phyloP scores from a whole-genome alignment of 805 yeast genomes.

The Torulaspora quercuum region DNA sequence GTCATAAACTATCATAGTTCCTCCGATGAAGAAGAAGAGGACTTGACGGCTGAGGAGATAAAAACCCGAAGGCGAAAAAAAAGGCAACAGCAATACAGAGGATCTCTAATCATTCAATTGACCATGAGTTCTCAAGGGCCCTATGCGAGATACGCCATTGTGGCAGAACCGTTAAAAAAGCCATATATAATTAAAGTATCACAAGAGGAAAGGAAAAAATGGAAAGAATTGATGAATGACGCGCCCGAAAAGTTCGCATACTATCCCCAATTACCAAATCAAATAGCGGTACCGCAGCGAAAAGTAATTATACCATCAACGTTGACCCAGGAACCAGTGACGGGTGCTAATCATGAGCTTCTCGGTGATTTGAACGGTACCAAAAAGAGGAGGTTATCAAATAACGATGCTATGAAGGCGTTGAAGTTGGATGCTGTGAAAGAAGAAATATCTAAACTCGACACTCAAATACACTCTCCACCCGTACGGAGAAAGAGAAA shows the following conservation, averaged over 20 bases:
- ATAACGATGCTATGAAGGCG: not conserved
- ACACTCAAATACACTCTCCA: slow-evolving; percentile 9
- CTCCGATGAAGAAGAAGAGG: slow-evolving; percentile 34
- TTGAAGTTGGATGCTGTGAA: not conserved
- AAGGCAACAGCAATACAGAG: slow-evolving; percentile 22
- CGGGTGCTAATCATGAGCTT: no score
- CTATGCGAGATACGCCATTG: slow-evolving; percentile 22
- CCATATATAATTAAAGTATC: slow-evolving; percentile 30
- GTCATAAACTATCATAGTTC: slow-evolving; percentile 30
- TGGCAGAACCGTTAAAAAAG: slow-evolving; percentile 32
- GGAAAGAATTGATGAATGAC: slow-evolving; percentile 16
- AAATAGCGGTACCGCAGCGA: slow-evolving; percentile 18
- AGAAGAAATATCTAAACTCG: not conserved
- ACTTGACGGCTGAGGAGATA: slow-evolving; percentile 20
- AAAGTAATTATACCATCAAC: slow-evolving; percentile 9
- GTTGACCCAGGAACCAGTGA: not conserved
- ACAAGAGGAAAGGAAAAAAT: slow-evolving; percentile 20
- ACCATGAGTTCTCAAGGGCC: slow-evolving; percentile 7
- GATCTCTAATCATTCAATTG: slow-evolving; percentile 27
- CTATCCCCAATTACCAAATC: slow-evolving; percentile 20
- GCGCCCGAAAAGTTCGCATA: slow-evolving; percentile 15
- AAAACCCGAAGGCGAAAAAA: slow-evolving; percentile 18
- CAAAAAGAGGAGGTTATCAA: not conserved
- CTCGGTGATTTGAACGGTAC: no score
- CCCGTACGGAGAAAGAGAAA: slow-evolving; percentile 10